Base-by-base conservation (phyloP, 108 stramenopile species). In the Epipyxis sp. region DNA sequence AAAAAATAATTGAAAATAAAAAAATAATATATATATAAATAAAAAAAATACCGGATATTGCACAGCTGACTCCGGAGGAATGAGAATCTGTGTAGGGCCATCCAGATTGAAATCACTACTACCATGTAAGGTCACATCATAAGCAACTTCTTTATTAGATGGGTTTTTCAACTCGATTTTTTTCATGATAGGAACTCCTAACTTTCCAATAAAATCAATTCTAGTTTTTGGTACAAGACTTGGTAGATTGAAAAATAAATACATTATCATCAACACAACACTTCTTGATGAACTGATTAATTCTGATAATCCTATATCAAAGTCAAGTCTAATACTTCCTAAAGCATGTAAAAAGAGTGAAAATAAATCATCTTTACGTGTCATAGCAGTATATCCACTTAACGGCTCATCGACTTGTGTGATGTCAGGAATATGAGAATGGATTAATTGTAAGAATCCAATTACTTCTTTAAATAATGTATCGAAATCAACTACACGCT, bases 161-260 rank as follows among this genome's bases (percentile, higher is more conserved):
- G 87, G 77, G 74, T 89, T 89, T 46, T 69, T 78, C 57, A 89
- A 80, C 77, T 88, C 89, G 37, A 89, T 87, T 44, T 41, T 74
- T 59, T 88, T 88, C n/a, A 29, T 59, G 30, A 86, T 71, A 10
- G 82, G 59, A 3, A 35, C 59, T 1, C 88, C 88, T 3, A 89
- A 59, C 41, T 76, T 37, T 34, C 84, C 85, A 42, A 62, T 78
- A 59, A 89, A 88, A 39, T 87, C 86, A 41, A 89, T 82, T 41
- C 76, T 83, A 40, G 81, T 69, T 81, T 84, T 86, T n/a, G 89
- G 87, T 20, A 89, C 80, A 27, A 88, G 40, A 62, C 80, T 68
- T 10, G 89, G 89, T 40, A 89, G 65, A 40, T 76, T 59, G 69
- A 80, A 80, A 59, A 59, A 84, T 0, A 83, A 57, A 43, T 82